Evolutionary conservation across 1,139 yeast genomes (phyloP).

Genomic region (Kodamaea arcana): DNA sequence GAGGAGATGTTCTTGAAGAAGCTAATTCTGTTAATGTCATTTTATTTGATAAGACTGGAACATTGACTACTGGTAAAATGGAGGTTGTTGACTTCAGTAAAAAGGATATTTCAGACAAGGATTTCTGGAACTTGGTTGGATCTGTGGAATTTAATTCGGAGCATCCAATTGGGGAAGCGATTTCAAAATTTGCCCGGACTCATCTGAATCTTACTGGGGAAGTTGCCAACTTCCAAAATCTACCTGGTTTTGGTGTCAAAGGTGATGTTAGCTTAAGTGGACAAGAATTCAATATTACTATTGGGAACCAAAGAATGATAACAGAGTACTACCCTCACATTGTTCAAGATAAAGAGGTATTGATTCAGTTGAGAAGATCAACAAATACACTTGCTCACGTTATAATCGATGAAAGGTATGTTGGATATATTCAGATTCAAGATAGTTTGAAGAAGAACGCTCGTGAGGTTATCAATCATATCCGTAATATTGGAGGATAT

Average conservation of each 20-base stretch:
- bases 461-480: conserved; percentile 50
- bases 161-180: conserved; percentile 84
- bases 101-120: conserved; percentile 8
- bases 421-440: conserved; percentile 63
- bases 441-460: conserved; percentile 76
- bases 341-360: conserved; percentile 9
- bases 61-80: conserved; percentile 86
- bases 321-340: conserved; percentile 18
- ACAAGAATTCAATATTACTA: conserved; percentile 29
- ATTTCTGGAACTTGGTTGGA: conserved; percentile 60
- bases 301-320: conserved; percentile 59
- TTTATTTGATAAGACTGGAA: conserved; percentile 94
- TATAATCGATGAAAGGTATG: conserved; percentile 49
- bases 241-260: conserved; percentile 69
- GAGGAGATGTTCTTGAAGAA: conserved; percentile 83
- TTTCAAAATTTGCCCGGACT: conserved; percentile 34
- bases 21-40: conserved; percentile 64
- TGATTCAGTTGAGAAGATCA: conserved; percentile 14
- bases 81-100: conserved; percentile 33
- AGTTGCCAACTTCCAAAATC: conserved; percentile 43
- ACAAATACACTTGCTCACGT: conserved; percentile 37
- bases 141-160: conserved; percentile 69
- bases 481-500: conserved; percentile 48
- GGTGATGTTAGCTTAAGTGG: conserved; percentile 35
- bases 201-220: conserved; percentile 27